Base-by-base conservation (phyloP, 129 eudicot species). In the Arctium minus region DNA sequence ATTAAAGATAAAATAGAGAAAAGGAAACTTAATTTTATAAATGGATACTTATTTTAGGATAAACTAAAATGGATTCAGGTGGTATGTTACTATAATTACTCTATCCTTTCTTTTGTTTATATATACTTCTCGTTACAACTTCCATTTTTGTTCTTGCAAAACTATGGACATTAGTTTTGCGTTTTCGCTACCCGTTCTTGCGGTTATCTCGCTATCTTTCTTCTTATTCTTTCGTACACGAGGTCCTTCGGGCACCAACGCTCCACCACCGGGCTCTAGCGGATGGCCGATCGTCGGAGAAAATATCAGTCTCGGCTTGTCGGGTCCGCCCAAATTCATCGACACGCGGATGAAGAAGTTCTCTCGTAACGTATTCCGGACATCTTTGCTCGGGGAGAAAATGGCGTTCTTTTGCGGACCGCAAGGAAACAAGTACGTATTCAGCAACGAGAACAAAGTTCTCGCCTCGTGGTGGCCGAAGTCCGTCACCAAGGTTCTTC, bases 391-490 rank as follows among this genome's bases (percentile, higher is more conserved):
- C 4, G 88, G 88, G 44, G 88, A 85, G 67, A 85, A 85, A 76
- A 81, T 85, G 88, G 88, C 85, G 13, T 76, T 85, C 71, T 62
- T 85, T 36, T 85, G 88, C 42, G 88, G 88, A 2, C 81, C 85
- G 3, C 79, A 75, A 80, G 90, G 88, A 6, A 87, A 87, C 50
- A 87, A 87, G 37, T 88, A 85, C 72, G 62, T 88, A 17, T 88
- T 88, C 86, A 53, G 77, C 0, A 88, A 85, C 31, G 91, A 88
- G 42, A 69, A 73, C 82, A 88, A 85, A 62, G 46, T 85, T 27
- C 79, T 88, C 30, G 32, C 81, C 13, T 78, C 91, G 30, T 88
- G 91, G 91, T 88, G 86, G 88, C 91, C 91, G 6, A 80, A 81
- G 39, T 88, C 91, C 7, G 82, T 72, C 71, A 69, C 74, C 12